Conservation (phyloP, 108 stramenopile species). For the Nitzschia sp. region DNA sequence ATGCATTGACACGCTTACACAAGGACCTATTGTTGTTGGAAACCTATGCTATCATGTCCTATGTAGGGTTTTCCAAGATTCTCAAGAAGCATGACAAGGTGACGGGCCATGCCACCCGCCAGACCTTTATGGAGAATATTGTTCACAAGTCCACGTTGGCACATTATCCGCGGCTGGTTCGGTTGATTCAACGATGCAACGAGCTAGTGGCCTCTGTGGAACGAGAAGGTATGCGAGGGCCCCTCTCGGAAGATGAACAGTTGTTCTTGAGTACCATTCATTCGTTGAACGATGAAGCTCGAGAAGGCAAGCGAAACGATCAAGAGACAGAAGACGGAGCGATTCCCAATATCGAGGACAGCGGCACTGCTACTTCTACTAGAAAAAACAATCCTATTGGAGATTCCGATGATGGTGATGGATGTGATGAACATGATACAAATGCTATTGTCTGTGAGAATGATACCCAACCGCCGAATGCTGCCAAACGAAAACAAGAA, state of each 20-base stretch:
- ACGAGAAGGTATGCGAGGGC: conserved; percentile 49
- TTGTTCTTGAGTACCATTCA: conserved; percentile 78
- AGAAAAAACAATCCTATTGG: too few relatives aligned
- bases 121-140: conserved; percentile 71
- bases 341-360: too few relatives aligned
- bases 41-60: conserved; percentile 95
- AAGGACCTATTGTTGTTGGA: conserved; percentile 91
- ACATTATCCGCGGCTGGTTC: conserved; percentile 59
- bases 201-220: conserved; percentile 49
- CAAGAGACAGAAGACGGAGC: too few relatives aligned
- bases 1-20: conserved; percentile 78
- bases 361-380: too few relatives aligned
- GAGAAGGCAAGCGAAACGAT: too few relatives aligned
- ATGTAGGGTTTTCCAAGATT: conserved; percentile 92
- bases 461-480: too few relatives aligned
- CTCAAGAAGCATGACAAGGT: conserved; percentile 97
- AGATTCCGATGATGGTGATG: too few relatives aligned
- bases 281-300: conserved; percentile 59
- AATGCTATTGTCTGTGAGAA: too few relatives aligned
- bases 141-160: conserved; percentile 74
- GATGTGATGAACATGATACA: too few relatives aligned
- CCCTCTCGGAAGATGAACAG: conserved; percentile 67
- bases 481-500: too few relatives aligned
- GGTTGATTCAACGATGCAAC: conserved; percentile 60
- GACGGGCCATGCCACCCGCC: conserved; percentile 71